These are phyloP conservation scores for Anthostomella pinea DNA, from an alignment of 2,329 filamentous ascomycete genomes.

Conservation along the genomic window DNA sequence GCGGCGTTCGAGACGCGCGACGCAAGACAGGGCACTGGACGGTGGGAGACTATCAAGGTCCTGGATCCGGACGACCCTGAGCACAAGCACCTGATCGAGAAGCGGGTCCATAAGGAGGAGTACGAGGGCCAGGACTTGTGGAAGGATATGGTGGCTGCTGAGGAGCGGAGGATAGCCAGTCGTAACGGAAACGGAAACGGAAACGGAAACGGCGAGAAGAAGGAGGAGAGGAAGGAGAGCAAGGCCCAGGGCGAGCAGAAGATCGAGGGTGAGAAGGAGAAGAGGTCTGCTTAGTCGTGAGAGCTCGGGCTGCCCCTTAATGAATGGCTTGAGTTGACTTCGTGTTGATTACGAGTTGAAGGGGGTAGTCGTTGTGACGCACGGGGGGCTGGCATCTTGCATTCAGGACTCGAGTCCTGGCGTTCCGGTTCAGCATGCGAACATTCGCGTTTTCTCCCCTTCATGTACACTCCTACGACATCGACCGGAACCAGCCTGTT, in stretches of 20 bases:
- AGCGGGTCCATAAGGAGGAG: slow-evolving; percentile 81
- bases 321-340: too few relatives aligned
- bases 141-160: slow-evolving; percentile 85
- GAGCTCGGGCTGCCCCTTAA: too few relatives aligned
- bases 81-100: slow-evolving; percentile 81
- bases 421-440: too few relatives aligned
- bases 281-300: neutral
- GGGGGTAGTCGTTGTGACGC: too few relatives aligned
- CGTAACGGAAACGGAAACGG: slow-evolving; percentile 36
- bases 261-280: too few relatives aligned
- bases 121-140: slow-evolving; percentile 90
- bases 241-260: neutral
- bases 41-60: slow-evolving; percentile 83
- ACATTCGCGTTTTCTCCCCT: too few relatives aligned
- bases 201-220: slow-evolving; percentile 6
- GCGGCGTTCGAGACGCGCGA: slow-evolving; percentile 81
- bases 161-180: slow-evolving; percentile 59
- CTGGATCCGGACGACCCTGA: slow-evolving; percentile 77
- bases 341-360: too few relatives aligned
- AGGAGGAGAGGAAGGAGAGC: slow-evolving; percentile 17
- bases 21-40: slow-evolving; percentile 68
- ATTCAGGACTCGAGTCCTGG: too few relatives aligned
- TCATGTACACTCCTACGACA: too few relatives aligned
- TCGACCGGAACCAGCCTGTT: too few relatives aligned
- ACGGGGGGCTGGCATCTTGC: too few relatives aligned